A percentile compares a stretch with the other conserved stretches of the same genome.
Evolutionary conservation across 345 rosid species (phyloP).

Genomic region (Bruguiera sexangula): DNA sequence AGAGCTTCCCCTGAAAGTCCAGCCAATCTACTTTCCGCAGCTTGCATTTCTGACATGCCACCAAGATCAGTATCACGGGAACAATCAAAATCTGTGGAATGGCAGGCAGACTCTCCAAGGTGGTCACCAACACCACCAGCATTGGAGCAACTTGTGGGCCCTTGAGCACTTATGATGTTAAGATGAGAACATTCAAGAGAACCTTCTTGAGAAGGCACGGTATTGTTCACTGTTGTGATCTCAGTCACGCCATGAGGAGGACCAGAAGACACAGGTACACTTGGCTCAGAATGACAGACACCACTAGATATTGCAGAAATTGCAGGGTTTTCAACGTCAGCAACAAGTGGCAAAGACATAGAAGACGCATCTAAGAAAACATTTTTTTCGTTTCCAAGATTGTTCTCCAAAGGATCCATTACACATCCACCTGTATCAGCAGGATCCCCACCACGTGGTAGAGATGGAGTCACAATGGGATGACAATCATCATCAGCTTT

Average conservation of each 20-base stretch:
- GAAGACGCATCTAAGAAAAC: constrained; percentile 10
- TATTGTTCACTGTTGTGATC: not conserved
- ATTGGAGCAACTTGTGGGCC: constrained; percentile 1
- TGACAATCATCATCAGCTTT: constrained; percentile 12
- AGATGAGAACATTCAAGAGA: not conserved
- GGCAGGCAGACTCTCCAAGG: not conserved
- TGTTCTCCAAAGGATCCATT: constrained; percentile 8
- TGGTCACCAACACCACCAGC: not conserved
- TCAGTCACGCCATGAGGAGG: not conserved
- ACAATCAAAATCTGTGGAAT: not conserved
- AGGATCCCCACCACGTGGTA: constrained; percentile 11
- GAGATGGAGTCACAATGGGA: constrained; percentile 7
- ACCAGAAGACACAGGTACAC: not conserved
- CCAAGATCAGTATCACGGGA: not conserved
- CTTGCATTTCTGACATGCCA: not conserved
- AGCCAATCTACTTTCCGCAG: constrained; percentile 6
- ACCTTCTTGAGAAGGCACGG: not conserved
- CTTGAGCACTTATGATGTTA: not conserved
- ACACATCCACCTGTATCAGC: not conserved
- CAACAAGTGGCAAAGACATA: not conserved
- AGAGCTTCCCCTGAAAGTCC: constrained; percentile 12
- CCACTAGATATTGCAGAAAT: constrained; percentile 16
- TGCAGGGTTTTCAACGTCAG: not conserved
- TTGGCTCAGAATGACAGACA: not conserved
- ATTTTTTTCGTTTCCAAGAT: constrained; percentile 5